Evolutionary conservation across 192 early-diverging fungal genomes (phyloP), one percentile per base, ranked within the genome.

Genomic region (Entomortierella chlamydospora): DNA sequence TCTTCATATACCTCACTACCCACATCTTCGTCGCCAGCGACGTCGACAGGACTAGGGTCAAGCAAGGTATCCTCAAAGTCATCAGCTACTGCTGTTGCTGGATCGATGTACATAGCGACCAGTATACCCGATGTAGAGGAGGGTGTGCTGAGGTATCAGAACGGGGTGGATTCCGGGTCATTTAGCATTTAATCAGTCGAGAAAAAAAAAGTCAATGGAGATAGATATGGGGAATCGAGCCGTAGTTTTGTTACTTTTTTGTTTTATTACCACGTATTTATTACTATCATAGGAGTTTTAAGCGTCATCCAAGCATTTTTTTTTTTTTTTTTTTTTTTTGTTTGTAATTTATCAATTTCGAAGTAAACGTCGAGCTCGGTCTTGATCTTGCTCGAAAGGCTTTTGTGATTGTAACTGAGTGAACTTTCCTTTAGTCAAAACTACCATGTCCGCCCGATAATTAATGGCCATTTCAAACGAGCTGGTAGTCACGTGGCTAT

Each of bases 101-200:
- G 68, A 26, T 70, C 68, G 45, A 47, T 79, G 76, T 79, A 70
- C 62, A 66, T 70, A 79, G 68, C 41, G 34, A 30, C 41, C 47
- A 66, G 62, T 37, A 70, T 70, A 64, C 76, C 68, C 33, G 76
- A 79, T 39, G 61, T 57, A 31, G 76, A 79, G 52, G 76, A 79
- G 56, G 76, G 76, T 54, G 76, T 79, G 18, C 31, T 79, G 68
- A 50, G 76, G 25, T 79, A 79, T 49, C 76, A 79, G 52, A 79
- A 79, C 29, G 76, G 76, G 6, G 76, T 79, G 13, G 76, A 79
- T 43, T 79, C 76, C 9, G 76, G 76, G 28, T 42, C 67, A 4
- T 68, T 78, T 33, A 63, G 58, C 42, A 43, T 79, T 47, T 70
- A 70, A 53, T 25, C 49, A 50, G n/a, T n/a, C n/a, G 9, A 45